Evolutionary conservation across 148 eudicot genomes (phyloP).

Genomic region (Vaccinium darrowii): DNA sequence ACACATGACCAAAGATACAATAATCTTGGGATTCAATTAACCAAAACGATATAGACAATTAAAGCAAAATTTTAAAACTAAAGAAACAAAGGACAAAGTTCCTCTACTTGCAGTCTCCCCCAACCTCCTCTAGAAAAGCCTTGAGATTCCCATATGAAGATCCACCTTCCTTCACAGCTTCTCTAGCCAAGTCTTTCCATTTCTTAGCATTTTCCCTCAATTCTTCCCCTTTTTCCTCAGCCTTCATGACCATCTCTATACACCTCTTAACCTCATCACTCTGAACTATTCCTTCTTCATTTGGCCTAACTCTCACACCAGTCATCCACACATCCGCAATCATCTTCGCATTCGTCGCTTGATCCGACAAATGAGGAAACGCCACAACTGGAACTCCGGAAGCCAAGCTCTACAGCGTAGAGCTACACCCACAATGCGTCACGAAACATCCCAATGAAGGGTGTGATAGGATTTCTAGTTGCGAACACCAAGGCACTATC

Average conservation of each 20-base stretch:
- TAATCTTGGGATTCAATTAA: not conserved
- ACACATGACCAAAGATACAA: too few relatives aligned
- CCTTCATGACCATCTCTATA: conserved; percentile 36
- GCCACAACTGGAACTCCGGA: conserved; percentile 54
- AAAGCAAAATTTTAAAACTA: not conserved
- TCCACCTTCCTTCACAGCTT: conserved; percentile 46
- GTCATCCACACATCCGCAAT: conserved; percentile 44
- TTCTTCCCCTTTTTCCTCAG: conserved; percentile 22
- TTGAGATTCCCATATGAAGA: conserved; percentile 42
- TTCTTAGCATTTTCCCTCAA: conserved; percentile 30
- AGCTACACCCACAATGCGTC: conserved; percentile 61
- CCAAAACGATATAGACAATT: not conserved
- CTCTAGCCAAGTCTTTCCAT: conserved; percentile 38
- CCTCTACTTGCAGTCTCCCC: not conserved
- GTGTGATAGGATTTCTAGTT: conserved; percentile 23
- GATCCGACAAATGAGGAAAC: conserved; percentile 53
- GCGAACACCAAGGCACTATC: conserved; percentile 34
- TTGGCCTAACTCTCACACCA: conserved; percentile 39
- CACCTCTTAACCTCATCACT: conserved; percentile 48
- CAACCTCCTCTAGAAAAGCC: conserved; percentile 30
- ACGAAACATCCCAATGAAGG: conserved; percentile 47
- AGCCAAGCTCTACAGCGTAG: conserved; percentile 48
- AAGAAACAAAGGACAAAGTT: not conserved
- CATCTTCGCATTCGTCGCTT: conserved; percentile 52
- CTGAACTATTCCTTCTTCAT: conserved; percentile 33